These are phyloP conservation scores for Debaryomyces coudertii DNA, from an alignment of 1,139 yeast species.

Conservation along the genomic window DNA sequence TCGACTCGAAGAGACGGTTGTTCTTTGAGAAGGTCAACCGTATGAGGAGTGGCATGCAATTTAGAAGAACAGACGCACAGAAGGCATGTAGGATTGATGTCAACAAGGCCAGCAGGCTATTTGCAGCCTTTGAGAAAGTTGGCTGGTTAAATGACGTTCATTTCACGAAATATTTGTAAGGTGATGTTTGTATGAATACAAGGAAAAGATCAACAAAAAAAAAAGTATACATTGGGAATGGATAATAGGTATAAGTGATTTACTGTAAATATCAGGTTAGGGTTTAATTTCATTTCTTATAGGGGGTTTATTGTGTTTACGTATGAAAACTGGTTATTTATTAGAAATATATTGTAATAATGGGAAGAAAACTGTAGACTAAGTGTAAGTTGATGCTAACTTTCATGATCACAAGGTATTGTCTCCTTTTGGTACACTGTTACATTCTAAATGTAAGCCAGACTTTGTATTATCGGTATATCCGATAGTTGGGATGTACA, in stretches of 20 bases:
- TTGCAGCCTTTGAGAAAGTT: constrained; percentile 90
- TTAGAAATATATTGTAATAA: constrained; percentile 3
- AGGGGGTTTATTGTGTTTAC: constrained; percentile 4
- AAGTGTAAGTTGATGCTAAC: background rate
- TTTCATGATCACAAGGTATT: too few species aligned
- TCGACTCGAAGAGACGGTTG: constrained; percentile 89
- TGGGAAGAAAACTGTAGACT: background rate
- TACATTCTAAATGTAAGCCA: background rate
- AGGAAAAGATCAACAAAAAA: background rate
- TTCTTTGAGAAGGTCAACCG: constrained; percentile 88
- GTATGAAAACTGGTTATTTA: constrained; percentile 5
- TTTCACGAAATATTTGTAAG: constrained; percentile 54
- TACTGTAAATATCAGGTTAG: constrained; percentile 9
- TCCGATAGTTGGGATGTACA: too few species aligned
- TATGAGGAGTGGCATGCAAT: constrained; percentile 72
- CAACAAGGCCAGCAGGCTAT: constrained; percentile 89
- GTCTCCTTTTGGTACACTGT: too few species aligned
- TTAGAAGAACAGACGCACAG: constrained; percentile 96
- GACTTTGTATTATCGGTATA: too few species aligned
- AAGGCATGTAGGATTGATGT: constrained; percentile 97
- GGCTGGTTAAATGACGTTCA: constrained; percentile 90
- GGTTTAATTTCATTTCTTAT: constrained; percentile 1
- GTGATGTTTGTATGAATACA: constrained; percentile 2
- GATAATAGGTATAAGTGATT: constrained; percentile 6
- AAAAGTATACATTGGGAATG: constrained; percentile 6